These are phyloP conservation scores for Penicillium waksmanii DNA, from an alignment of 495 filamentous ascomycete species.

Conservation along the genomic window DNA sequence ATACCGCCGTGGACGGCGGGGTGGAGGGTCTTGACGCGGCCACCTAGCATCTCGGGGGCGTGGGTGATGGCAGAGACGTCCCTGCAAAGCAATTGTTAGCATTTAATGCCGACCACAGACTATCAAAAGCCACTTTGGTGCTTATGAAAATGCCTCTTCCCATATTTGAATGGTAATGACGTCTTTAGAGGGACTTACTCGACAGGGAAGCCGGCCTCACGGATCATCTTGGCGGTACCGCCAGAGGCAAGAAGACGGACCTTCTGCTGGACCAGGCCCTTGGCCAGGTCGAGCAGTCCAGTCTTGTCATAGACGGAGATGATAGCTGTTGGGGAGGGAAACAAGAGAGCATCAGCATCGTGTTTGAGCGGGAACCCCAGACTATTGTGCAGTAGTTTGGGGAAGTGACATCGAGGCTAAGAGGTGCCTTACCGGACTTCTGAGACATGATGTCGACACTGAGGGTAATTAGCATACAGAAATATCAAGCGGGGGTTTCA, in stretches of 20 bases:
- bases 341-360: constrained; percentile 20
- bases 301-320: constrained; percentile 99
- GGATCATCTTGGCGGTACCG: constrained; percentile 91
- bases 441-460: constrained; percentile 46
- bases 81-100: constrained; percentile 48
- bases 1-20: constrained; percentile 93
- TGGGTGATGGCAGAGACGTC: constrained; percentile 97
- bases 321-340: constrained; percentile 66
- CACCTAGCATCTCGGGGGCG: constrained; percentile 96
- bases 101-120: neutral
- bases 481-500: constrained; percentile 4
- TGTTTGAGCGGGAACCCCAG: constrained; percentile 1
- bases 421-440: constrained; percentile 46
- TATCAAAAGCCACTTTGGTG: neutral
- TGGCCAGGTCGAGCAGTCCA: constrained; percentile 91
- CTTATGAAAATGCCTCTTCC: neutral
- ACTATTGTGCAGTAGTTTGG: constrained; percentile 23
- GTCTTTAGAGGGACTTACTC: constrained; percentile 61
- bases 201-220: constrained; percentile 91
- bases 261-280: constrained; percentile 87
- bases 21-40: constrained; percentile 96
- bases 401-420: constrained; percentile 23
- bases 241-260: constrained; percentile 92
- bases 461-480: constrained; percentile 12
- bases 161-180: neutral